phyloP scores from a whole-genome alignment of 2,329 filamentous ascomycete species.

The Ophiostoma triangulosporum region DNA sequence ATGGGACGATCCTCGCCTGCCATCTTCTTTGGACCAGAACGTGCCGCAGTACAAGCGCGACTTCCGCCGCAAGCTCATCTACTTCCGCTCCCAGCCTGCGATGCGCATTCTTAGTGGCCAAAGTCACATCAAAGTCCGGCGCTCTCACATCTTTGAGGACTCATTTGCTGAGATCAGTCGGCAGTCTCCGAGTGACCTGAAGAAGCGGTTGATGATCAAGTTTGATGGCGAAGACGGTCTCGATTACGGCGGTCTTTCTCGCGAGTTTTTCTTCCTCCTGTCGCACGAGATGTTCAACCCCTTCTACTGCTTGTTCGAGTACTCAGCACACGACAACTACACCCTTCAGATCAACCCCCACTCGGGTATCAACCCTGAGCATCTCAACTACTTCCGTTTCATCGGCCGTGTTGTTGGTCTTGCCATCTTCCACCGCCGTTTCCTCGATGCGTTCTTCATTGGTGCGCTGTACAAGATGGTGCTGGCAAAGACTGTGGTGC shows the following conservation, averaged over 20 bases:
- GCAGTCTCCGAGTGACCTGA: conserved; percentile 86
- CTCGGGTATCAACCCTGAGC: conserved; percentile 97
- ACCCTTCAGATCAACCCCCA: conserved; percentile 99
- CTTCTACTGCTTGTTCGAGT: conserved; percentile 98
- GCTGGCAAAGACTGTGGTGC: conserved; percentile 75
- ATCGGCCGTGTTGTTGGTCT: conserved; percentile 94
- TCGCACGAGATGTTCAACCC: conserved; percentile 99
- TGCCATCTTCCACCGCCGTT: conserved; percentile 94
- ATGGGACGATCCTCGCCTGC: conserved; percentile 92
- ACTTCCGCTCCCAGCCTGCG: conserved; percentile 96
- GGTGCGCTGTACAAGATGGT: conserved; percentile 99
- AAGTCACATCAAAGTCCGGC: conserved; percentile 93
- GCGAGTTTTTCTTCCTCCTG: conserved; percentile 98
- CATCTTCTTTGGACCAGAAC: conserved; percentile 92
- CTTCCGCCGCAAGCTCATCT: conserved; percentile 94
- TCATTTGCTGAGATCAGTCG: conserved; percentile 98
- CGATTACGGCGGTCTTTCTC: conserved; percentile 92
- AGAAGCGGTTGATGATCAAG: conserved; percentile 99
- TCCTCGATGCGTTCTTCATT: conserved; percentile 98
- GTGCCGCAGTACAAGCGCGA: conserved; percentile 99
- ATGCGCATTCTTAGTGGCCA: conserved; percentile 91
- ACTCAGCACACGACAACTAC: conserved; percentile 99
- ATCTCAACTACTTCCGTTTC: conserved; percentile 99
- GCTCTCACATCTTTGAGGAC: conserved; percentile 96
- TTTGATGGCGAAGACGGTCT: conserved; percentile 97